phyloP scores from a whole-genome alignment of 768 basidiomycete genomes.

The Suillus cothurnatus region DNA sequence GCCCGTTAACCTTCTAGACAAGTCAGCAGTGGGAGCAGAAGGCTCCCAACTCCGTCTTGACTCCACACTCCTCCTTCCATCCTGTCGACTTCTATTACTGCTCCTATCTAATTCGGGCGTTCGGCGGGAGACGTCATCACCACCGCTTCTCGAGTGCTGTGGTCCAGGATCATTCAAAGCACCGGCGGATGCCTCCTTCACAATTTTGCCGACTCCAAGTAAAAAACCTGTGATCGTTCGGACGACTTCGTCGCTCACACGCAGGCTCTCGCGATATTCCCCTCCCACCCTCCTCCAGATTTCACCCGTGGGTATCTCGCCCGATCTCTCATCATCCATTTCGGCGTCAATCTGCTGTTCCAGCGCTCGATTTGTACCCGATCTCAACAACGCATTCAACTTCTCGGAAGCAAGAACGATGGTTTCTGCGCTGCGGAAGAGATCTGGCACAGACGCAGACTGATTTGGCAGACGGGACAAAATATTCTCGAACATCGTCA shows the following conservation, averaged over 20 bases:
- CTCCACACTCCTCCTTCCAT: conserved; percentile 57
- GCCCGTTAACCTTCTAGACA: conserved; percentile 30
- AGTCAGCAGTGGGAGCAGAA: conserved; percentile 21
- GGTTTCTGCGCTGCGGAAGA: conserved; percentile 61
- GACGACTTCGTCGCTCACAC: conserved; percentile 79
- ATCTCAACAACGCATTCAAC: conserved; percentile 62
- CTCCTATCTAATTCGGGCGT: conserved; percentile 39
- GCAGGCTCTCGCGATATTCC: conserved; percentile 71
- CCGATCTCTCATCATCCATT: conserved; percentile 50
- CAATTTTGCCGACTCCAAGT: conserved; percentile 69
- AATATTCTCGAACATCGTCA: conserved; percentile 70
- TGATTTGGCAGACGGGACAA: conserved; percentile 55
- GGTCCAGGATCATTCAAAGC: conserved; percentile 35
- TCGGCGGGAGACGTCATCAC: conserved; percentile 46
- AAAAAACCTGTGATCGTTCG: conserved; percentile 75
- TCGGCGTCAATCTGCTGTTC: conserved; percentile 79
- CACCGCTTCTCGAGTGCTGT: conserved; percentile 55
- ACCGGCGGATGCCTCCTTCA: conserved; percentile 53
- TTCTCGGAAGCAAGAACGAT: conserved; percentile 68
- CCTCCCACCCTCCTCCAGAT: conserved; percentile 71
- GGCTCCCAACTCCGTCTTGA: conserved; percentile 50
- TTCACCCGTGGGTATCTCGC: conserved; percentile 32
- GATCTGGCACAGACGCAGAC: conserved; percentile 49
- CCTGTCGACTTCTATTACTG: conserved; percentile 52
- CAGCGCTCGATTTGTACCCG: conserved; percentile 58